Base-by-base conservation (phyloP, 345 rosid species). In the Murraya paniculata region DNA sequence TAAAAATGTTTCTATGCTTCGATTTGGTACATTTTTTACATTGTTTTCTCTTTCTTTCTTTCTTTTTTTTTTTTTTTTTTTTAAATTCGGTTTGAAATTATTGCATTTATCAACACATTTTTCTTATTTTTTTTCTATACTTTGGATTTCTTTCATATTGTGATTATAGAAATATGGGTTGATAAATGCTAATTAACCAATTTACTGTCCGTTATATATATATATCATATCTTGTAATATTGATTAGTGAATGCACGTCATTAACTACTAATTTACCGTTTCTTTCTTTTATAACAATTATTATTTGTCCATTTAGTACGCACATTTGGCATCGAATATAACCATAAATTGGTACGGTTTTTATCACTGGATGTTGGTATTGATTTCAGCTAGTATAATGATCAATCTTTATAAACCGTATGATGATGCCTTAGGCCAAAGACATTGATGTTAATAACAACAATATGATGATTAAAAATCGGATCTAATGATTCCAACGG, bases 81-180 rank as follows among this genome's bases (percentile, higher is more conserved):
- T 19, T 74, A 79, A 62, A 27, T 31, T 69, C 5, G n/a, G 9
- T 19, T 31, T 50, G 78, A 31, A 75, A 69, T 64, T 31, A 53
- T 30, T 71, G 41, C 62, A 55, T 71, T 53, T 71, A 53, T 71
- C 62, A 71, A 55, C 74, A 30, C 25, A 50, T 5, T 35, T 71
- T 24, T 14, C 55, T 31, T 56, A n/a, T 56, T 64, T 33, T 56
- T 48, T 77, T 74, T 57, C n/a, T 13, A 64, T 59, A 0, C 69
- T 30, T 39, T 21, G 21, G 64, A 45, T 10, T 11, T 41, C n/a
- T n/a, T n/a, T n/a, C n/a, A n/a, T n/a, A 27, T 19, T 65, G 55
- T 78, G 41, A 36, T 69, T 74, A 71, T 73, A 77, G 77, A 82
- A 82, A 87, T 80, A 82, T 87, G 84, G 68, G 84, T 84, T 87